Evolutionary conservation across 208 protist genomes (phyloP).

Genomic region (Leishmania amazonensis): DNA sequence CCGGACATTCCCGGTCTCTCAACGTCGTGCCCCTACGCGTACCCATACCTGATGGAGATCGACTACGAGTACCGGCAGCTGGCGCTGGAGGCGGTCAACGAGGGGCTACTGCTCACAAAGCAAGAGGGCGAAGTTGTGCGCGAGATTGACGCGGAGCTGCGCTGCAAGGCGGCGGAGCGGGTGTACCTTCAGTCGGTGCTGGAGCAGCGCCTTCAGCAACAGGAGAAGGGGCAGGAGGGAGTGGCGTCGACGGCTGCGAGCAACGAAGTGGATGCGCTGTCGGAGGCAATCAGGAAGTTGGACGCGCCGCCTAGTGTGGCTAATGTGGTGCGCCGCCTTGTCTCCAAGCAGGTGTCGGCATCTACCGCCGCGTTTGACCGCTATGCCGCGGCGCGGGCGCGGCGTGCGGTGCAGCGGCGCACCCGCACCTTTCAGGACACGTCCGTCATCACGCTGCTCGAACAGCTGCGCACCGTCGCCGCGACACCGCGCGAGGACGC

Average conservation of each 20-base stretch:
- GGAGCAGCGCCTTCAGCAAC: slow-evolving; percentile 11
- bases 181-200: slow-evolving; percentile 27
- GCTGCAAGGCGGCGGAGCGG: slow-evolving; percentile 19
- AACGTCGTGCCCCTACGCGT: slow-evolving; percentile 32
- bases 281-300: slow-evolving; percentile 17
- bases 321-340: slow-evolving; percentile 13
- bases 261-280: slow-evolving; percentile 17
- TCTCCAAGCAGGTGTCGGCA: slow-evolving; percentile 19
- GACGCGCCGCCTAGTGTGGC: slow-evolving; percentile 14
- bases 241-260: background rate
- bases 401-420: slow-evolving; percentile 24
- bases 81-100: slow-evolving; percentile 36
- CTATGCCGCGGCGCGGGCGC: slow-evolving; percentile 10
- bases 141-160: slow-evolving; percentile 40
- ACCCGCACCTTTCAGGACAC: slow-evolving; percentile 33
- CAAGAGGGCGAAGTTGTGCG: slow-evolving; percentile 58
- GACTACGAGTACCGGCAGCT: slow-evolving; percentile 50
- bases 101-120: slow-evolving; percentile 45
- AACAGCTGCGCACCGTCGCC: slow-evolving; percentile 25
- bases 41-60: slow-evolving; percentile 60
- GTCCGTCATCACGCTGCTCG: slow-evolving; percentile 22
- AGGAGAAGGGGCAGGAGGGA: background rate
- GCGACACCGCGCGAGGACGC: slow-evolving; percentile 46
- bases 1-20: slow-evolving; percentile 18
- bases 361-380: slow-evolving; percentile 20